Base-by-base conservation (phyloP, 176 grass and related monocot genomes). In the Oryza meridionalis region DNA sequence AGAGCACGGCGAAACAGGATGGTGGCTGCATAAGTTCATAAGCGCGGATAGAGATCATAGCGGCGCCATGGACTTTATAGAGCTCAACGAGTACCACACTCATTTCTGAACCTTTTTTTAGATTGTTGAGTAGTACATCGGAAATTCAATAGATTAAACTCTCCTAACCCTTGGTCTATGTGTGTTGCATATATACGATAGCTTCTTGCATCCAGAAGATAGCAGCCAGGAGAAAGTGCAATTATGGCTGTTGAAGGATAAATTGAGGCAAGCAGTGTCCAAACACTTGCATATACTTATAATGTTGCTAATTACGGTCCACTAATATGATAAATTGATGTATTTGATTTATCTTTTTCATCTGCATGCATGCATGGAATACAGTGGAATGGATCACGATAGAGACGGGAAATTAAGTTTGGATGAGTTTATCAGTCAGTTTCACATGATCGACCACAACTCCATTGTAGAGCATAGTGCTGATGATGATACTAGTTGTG, bases 131-230 rank as follows among this genome's bases (percentile, higher is more conserved):
- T 59, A 59, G 55, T 59, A 11, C 55, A 3, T 59, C 55, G n/a
- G 7, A 49, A 14, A 49, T 49, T 49, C 46, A 49, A 3, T 4
- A 49, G 11, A 49, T 49, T 3, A 49, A 46, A 12, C 12, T 46
- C 0, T 58, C 2, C 25, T 72, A 53, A 47, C 19, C 19, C 59
- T 49, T 37, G 27, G 45, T 19, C 14, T 3, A 40, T 21, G 67
- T 21, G 33, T n/a, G 6, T 17, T 55, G 50, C 19, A 3, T 59
- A 3, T n/a, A 1, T 24, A 2, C 51, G 62, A 11, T 43, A 90
- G 88, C 22, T 90, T 90, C 35, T 80, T 90, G 44, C 80, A 87
- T 49, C 83, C 86, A 22, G 86, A 86, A 80, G 83, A 92, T 26
- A 86, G 74, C 55, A 42, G 44, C 24, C 81, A 88, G 53, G 73